Evolutionary conservation across 768 basidiomycete genomes (phyloP), one percentile per base, ranked within the genome.

Genomic region (Boletus speciosus): DNA sequence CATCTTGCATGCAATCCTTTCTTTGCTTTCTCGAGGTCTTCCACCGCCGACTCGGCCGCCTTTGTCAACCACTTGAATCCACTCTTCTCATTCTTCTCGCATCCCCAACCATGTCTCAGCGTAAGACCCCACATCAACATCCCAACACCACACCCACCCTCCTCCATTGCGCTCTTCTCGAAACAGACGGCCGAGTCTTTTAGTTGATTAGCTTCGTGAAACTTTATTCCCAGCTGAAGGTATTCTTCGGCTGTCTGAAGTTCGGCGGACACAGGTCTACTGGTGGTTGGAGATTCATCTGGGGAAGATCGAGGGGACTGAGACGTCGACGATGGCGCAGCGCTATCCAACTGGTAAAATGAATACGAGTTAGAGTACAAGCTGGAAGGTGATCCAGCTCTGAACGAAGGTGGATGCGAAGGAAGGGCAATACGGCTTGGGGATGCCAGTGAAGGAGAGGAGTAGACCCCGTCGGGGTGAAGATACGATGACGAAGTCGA

Each of bases 71-170:
- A 95, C 64, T 80, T 81, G 71, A 94, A 95, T 9, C 83, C 93
- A 37, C 75, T 71, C 68, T 79, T 82, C 69, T 93, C 90, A 61
- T 92, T 83, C 78, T 88, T 85, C 66, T 78, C 72, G 59, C 85
- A 84, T 3, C 93, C 93, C 93, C 93, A 96, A 2, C 92, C 93
- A 66, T 93, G 90, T 48, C 93, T 76, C 62, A 93, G 73, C 31
- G 90, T 76, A 39, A 96, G 73, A 0, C 93, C 93, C 81, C 88
- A 94, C 89, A 96, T 92, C 55, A 95, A 71, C 91, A 93, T 94
- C 16, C 93, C 93, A 5, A 91, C 84, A 2, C 86, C 87, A 63
- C 88, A 93, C 2, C 91, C 93, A 1, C 92, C 92, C 47, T 77
- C 72, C 56, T 81, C 74, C 49, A 76, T 88, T 11, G 90, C 90